Percentiles rank a stretch among this genome's conserved stretches.
phyloP scores from a whole-genome alignment of 306 rosid species.

The Sesbania bispinosa region DNA sequence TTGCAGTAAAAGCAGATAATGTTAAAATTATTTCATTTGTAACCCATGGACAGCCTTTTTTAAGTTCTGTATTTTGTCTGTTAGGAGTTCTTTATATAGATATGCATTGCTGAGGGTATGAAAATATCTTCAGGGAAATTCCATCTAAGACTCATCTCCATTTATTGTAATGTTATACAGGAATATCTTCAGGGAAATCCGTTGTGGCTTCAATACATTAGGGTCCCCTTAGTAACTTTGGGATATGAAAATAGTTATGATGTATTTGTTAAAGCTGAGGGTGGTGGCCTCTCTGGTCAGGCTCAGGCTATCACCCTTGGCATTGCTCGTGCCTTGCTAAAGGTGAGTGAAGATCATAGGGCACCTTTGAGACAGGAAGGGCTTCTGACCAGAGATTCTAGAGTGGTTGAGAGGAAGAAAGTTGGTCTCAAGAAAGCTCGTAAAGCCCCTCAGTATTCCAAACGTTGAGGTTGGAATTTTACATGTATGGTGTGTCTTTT shows the following conservation, averaged over 20 bases:
- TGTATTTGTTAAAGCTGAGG: conserved; percentile 88
- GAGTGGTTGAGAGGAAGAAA: conserved; percentile 98
- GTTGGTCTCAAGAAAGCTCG: conserved; percentile 96
- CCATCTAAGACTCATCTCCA: too few relatives aligned
- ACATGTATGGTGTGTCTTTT: conserved; percentile 14
- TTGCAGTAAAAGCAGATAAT: not conserved
- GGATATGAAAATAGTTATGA: conserved; percentile 85
- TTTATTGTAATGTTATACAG: conserved; percentile 33
- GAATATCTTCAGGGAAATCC: conserved; percentile 98
- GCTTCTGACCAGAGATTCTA: conserved; percentile 93
- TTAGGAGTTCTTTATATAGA: too few relatives aligned
- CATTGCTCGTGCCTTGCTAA: conserved; percentile 88
- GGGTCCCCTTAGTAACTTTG: conserved; percentile 61
- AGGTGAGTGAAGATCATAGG: conserved; percentile 82
- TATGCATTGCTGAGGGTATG: too few relatives aligned
- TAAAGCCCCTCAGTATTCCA: conserved; percentile 97
- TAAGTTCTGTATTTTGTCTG: too few relatives aligned
- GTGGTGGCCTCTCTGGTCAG: conserved; percentile 97
- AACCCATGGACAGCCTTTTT: too few relatives aligned
- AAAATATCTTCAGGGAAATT: too few relatives aligned
- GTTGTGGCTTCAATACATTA: conserved; percentile 84
- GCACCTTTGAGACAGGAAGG: conserved; percentile 76
- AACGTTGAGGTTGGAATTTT: conserved; percentile 60
- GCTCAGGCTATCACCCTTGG: conserved; percentile 97
- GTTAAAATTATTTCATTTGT: not conserved